Conservation (phyloP, 352 stramenopile genomes). For the Globisporangium carolinianum region DNA sequence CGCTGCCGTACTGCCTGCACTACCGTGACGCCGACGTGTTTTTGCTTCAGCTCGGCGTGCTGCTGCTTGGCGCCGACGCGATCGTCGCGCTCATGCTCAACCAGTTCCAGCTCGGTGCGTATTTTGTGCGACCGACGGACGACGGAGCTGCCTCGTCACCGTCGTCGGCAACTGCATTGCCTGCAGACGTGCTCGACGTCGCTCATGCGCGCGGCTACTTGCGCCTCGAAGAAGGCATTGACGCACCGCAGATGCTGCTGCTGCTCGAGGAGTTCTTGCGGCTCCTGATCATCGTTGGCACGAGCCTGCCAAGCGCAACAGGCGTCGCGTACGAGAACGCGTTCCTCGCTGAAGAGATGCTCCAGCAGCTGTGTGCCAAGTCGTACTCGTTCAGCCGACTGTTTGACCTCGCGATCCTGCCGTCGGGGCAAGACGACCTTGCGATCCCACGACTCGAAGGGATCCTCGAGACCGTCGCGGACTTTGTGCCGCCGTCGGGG, state of each 20-base stretch:
- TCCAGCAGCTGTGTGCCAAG: conserved; percentile 80
- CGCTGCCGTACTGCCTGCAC: conserved; percentile 81
- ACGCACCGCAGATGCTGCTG: conserved; percentile 62
- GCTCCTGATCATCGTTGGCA: conserved; percentile 70
- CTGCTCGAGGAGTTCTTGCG: conserved; percentile 82
- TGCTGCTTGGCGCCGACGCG: conserved; percentile 56
- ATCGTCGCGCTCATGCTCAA: conserved; percentile 70
- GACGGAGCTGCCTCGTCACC: not conserved
- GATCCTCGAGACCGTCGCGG: conserved; percentile 51
- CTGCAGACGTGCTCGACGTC: conserved; percentile 6
- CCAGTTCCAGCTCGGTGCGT: conserved; percentile 66
- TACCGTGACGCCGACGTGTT: conserved; percentile 80
- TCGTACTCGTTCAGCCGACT: conserved; percentile 77
- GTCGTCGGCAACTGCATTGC: not conserved
- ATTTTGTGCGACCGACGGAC: conserved; percentile 31
- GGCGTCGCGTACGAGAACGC: conserved; percentile 58
- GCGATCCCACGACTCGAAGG: conserved; percentile 56
- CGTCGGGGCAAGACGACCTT: conserved; percentile 79
- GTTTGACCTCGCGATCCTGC: conserved; percentile 72
- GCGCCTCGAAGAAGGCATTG: conserved; percentile 49
- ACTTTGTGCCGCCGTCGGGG: conserved; percentile 67
- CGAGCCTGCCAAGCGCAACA: conserved; percentile 54
- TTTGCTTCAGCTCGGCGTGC: conserved; percentile 64
- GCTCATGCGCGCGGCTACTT: conserved; percentile 33
- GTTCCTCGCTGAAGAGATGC: conserved; percentile 79